Evolutionary conservation across 73 alveolate genomes (phyloP), one percentile per base, ranked within the genome.

Genomic region (Diophrys sp.): DNA sequence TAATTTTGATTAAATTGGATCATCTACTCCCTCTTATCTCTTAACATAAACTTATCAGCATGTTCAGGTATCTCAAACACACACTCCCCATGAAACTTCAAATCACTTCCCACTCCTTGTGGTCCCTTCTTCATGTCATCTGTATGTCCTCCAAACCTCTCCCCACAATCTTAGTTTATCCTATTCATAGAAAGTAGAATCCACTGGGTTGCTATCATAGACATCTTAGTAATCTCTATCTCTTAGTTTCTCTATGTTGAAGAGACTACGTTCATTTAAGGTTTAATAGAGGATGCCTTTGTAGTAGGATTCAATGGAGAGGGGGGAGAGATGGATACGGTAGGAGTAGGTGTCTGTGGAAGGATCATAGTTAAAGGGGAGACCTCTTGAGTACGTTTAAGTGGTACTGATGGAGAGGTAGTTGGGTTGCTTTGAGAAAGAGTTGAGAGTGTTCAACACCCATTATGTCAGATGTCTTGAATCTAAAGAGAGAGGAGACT

Each of bases 1-100:
- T 91, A 89, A 91, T 91, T 29, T 91, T 91, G 79, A 91, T 97
- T 71, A 94, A 80, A 85, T 94, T 94, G 91, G 88, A 94, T 69
- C 91, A 87, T 77, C 96, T 90, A 57, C n/a, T n/a, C 34, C 54
- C 25, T 29, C 14, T 23, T 75, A 33, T 75, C 80, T 66, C 57
- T 2, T 5, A 82, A 56, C 23, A 29, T 44, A 32, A 82, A 82
- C 53, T 56, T 78, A 31, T 55, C 80, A 62, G 90, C 84, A 67
- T 82, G 90, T 66, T 82, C 90, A 27, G 90, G 90, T 8, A 75
- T 23, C 53, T 84, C 90, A 74, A 27, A 73, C 53, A 82, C 31
- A 66, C 29, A 62, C 23, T 62, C 84, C 27, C 74, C 26, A 33
- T 67, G 33, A 62, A 82, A 82, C 23, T 57, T 75, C 55, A 82